These are phyloP conservation scores for Fraxinus albicans DNA, from an alignment of 305 asterid genomes.

Conservation along the genomic window DNA sequence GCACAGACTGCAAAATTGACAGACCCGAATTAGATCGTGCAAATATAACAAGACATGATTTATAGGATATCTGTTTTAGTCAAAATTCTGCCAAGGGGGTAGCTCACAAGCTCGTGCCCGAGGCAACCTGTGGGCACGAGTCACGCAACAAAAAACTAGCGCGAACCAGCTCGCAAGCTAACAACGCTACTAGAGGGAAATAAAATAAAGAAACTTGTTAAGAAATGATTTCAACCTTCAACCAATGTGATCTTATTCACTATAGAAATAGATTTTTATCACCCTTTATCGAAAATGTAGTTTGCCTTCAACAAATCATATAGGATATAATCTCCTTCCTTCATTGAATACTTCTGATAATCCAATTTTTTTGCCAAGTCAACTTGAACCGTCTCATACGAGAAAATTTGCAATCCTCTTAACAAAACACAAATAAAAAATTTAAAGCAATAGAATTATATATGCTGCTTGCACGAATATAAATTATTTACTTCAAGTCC, in stretches of 20 bases:
- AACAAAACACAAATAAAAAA: background rate
- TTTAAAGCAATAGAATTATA: background rate
- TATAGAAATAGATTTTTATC: background rate
- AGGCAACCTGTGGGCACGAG: background rate
- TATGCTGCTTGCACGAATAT: background rate
- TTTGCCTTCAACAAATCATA: background rate
- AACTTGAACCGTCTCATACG: background rate
- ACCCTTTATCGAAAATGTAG: background rate
- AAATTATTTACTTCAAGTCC: background rate
- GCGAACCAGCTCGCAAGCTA: background rate
- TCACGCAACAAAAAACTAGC: background rate
- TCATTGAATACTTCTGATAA: background rate
- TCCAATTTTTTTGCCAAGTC: background rate
- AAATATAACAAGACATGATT: background rate
- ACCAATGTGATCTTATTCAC: background rate
- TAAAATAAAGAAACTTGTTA: background rate
- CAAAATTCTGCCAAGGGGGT: background rate
- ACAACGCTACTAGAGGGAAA: background rate
- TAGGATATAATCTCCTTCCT: background rate
- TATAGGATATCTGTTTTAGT: background rate
- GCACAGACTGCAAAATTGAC: conserved; percentile 36
- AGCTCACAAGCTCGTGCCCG: background rate
- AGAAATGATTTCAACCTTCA: background rate
- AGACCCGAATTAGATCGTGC: background rate
- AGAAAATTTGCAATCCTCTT: background rate